Evolutionary conservation across 2,329 filamentous ascomycete species (phyloP).

Genomic region (Parastagonospora avenae): DNA sequence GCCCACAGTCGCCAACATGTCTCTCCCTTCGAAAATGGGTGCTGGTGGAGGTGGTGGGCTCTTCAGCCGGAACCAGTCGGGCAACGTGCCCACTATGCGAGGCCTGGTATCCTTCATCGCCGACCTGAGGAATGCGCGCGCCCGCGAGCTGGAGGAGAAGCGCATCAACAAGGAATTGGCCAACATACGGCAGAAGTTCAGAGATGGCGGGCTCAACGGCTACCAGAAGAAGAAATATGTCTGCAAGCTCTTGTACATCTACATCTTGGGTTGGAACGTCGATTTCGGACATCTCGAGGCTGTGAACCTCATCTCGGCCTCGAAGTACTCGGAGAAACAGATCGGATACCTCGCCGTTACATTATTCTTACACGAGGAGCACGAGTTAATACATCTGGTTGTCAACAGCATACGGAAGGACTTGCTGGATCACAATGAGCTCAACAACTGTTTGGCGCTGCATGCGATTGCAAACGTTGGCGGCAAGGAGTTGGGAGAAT

Average conservation of each 20-base stretch:
- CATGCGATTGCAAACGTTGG: constrained; percentile 99
- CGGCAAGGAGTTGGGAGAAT: constrained; percentile 95
- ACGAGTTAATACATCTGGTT: constrained; percentile 92
- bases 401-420: constrained; percentile 99
- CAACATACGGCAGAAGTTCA: constrained; percentile 98
- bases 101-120: constrained; percentile 97
- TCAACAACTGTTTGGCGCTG: constrained; percentile 94
- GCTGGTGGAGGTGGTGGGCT: constrained; percentile 45
- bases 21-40: constrained; percentile 43
- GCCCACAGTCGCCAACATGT: constrained; percentile 32
- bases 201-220: constrained; percentile 88
- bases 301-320: constrained; percentile 94
- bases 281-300: constrained; percentile 98
- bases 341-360: constrained; percentile 98
- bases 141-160: constrained; percentile 96
- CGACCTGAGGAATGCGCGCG: constrained; percentile 90
- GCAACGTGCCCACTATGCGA: constrained; percentile 51
- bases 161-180: constrained; percentile 99
- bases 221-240: constrained; percentile 99
- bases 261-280: constrained; percentile 98
- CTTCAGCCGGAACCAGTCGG: constrained; percentile 49
- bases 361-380: constrained; percentile 93
- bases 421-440: constrained; percentile 89
- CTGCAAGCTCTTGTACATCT: constrained; percentile 99
- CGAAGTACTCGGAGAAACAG: constrained; percentile 98